Evolutionary conservation across 2,329 filamentous ascomycete genomes (phyloP).

Genomic region (Aspergillus novoparasiticus): DNA sequence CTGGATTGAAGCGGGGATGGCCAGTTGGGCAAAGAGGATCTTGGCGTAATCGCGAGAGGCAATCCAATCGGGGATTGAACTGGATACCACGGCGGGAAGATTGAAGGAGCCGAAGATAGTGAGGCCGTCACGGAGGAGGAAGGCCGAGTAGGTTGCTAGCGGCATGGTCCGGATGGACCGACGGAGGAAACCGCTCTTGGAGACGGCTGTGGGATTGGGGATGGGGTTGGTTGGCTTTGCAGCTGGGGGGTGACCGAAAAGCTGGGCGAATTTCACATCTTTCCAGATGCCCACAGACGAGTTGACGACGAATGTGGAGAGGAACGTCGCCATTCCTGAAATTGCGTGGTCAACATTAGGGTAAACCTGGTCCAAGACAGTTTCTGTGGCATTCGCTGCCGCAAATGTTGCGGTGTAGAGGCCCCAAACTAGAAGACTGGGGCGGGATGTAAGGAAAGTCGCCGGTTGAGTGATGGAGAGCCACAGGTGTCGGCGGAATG

Average conservation of each 20-base stretch:
- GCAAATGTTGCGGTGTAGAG: conserved; percentile 85
- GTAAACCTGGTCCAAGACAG: conserved; percentile 63
- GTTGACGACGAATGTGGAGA: conserved; percentile 74
- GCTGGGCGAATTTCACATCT: conserved; percentile 77
- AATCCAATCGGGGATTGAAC: conserved; percentile 70
- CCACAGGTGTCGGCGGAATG: conserved; percentile 36
- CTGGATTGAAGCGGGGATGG: conserved; percentile 76
- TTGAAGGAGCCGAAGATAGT: conserved; percentile 68
- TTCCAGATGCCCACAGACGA: conserved; percentile 78
- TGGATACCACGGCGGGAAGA: conserved; percentile 36
- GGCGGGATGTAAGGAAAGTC: conserved; percentile 43
- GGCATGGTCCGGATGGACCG: conserved; percentile 47
- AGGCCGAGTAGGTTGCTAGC: conserved; percentile 57
- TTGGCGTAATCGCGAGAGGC: conserved; percentile 78
- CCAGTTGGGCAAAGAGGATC: conserved; percentile 80
- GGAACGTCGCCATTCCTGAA: conserved; percentile 74
- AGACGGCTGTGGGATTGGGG: conserved; percentile 6
- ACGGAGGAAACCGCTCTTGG: conserved; percentile 25
- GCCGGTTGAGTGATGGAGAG: conserved; percentile 41
- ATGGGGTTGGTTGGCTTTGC: conserved; percentile 6
- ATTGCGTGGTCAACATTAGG: conserved; percentile 63
- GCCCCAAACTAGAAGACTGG: conserved; percentile 44
- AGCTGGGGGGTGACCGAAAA: conserved; percentile 58
- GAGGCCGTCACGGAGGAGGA: conserved; percentile 76
- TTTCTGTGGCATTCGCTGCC: conserved; percentile 84